phyloP scores from a whole-genome alignment of 495 filamentous ascomycete species.

The Penicillium herquei region DNA sequence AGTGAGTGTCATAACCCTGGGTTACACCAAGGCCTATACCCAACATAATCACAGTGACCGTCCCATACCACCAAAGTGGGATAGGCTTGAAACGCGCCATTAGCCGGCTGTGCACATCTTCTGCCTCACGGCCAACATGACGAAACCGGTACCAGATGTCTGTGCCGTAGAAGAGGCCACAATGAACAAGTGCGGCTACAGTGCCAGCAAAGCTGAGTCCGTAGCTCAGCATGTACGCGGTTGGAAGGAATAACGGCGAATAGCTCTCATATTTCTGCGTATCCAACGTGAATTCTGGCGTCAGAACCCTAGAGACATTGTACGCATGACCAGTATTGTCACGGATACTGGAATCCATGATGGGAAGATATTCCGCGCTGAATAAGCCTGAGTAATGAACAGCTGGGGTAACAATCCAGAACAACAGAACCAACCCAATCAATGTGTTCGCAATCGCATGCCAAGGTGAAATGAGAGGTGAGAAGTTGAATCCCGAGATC shows the following conservation, averaged over 20 bases:
- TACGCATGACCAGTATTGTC: conserved; percentile 55
- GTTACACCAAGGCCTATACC: conserved; percentile 52
- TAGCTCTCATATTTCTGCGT: conserved; percentile 51
- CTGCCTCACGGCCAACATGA: conserved; percentile 52
- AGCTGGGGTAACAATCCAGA: conserved; percentile 50
- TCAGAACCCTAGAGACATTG: conserved; percentile 53
- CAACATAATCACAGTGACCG: conserved; percentile 47
- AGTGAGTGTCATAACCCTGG: conserved; percentile 50
- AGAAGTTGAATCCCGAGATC: conserved; percentile 62
- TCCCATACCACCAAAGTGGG: conserved; percentile 64
- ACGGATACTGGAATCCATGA: conserved; percentile 54
- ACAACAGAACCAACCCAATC: conserved; percentile 54
- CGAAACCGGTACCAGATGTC: conserved; percentile 53
- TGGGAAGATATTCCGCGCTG: conserved; percentile 54
- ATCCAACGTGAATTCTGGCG: conserved; percentile 54
- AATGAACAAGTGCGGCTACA: conserved; percentile 54
- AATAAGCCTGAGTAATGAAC: conserved; percentile 52
- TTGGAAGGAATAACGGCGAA: conserved; percentile 61
- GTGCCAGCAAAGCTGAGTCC: conserved; percentile 61
- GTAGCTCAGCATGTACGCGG: conserved; percentile 57
- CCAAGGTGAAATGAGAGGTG: conserved; percentile 68
- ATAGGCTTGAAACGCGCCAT: conserved; percentile 59
- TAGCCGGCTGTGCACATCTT: conserved; percentile 63
- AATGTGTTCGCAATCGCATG: conserved; percentile 61
- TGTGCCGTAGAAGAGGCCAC: conserved; percentile 53